These are phyloP conservation scores for Naganishia friedmannii DNA, from an alignment of 768 basidiomycete genomes.

Conservation along the genomic window DNA sequence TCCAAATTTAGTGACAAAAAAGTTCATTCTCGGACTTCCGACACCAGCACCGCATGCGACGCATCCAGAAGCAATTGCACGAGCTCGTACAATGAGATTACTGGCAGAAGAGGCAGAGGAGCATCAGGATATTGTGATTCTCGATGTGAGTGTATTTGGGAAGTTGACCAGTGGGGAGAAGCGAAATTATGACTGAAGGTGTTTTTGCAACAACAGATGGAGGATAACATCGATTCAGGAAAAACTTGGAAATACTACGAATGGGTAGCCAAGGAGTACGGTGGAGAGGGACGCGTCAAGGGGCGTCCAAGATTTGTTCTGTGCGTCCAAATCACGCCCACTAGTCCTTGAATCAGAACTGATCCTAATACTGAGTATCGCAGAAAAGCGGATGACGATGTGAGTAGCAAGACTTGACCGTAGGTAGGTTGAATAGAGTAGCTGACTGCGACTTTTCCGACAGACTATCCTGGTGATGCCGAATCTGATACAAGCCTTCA, in stretches of 20 bases:
- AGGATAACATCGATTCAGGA: conserved; percentile 52
- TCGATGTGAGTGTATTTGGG: conserved; percentile 38
- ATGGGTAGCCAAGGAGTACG: conserved; percentile 50
- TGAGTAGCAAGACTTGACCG: conserved; percentile 31
- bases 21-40: conserved; percentile 52
- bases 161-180: not conserved
- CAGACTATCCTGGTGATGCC: conserved; percentile 53
- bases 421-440: not conserved
- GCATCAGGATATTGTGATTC: conserved; percentile 49
- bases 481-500: conserved; percentile 50
- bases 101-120: conserved; percentile 44
- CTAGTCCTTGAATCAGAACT: not conserved
- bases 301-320: conserved; percentile 52
- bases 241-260: conserved; percentile 53
- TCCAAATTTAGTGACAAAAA: conserved; percentile 46
- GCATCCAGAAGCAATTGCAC: conserved; percentile 35
- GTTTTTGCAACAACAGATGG: conserved; percentile 36
- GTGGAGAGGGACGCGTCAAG: conserved; percentile 47
- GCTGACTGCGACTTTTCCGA: not conserved
- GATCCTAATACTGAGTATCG: not conserved
- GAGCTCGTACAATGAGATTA: conserved; percentile 34
- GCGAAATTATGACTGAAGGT: not conserved
- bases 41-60: conserved; percentile 42
- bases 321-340: conserved; percentile 37
- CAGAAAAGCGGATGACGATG: conserved; percentile 54